Evolutionary conservation across 805 yeast species (phyloP), one percentile per base, ranked within the genome.

Genomic region (Priceomyces melissophilus): DNA sequence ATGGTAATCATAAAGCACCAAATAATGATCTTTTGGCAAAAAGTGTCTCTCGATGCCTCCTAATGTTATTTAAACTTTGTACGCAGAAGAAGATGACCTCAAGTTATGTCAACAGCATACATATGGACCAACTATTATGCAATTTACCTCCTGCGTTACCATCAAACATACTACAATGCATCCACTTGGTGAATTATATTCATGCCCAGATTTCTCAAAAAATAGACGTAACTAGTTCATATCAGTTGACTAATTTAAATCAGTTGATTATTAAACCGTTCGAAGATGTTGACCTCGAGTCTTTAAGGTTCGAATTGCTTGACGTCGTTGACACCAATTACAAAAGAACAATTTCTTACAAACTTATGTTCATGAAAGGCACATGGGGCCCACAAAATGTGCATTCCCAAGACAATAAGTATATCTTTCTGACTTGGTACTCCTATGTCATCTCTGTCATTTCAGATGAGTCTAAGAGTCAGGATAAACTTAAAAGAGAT

Each of bases 21-120:
- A 30, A 20, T 12, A 39, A 35, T n/a, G 10, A 10, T 5, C 39
- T 32, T 13, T 30, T 49, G 38, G 49, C 48, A 35, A 47, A 49
- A 28, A 45, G 58, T 3, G 44, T 59, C 2, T 40, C 59, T 31
- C 47, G 50, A 11, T 44, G 57, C 10, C 36, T 65, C n/a, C 38
- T 65, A 40, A 53, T 54, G 17, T 27, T 61, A 1, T 63, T 53
- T 40, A 39, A 44, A 10, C 40, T 61, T 9, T 61, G 66, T 34
- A 40, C 49, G 2, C 52, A 57, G 15, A 53, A 46, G 9, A 44
- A 43, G 6, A 43, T 57, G 1, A 31, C 49, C 6, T 44, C 46
- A 13, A 57, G 39, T 31, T 61, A 62, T 38, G 45, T 53, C 20
- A 47, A 38, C 34, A 45, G 44, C 32, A 45, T 55, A 16, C 50